Percentiles rank a stretch among this genome's conserved stretches.
Conservation (phyloP, 148 eudicot species). For the Fagopyrum esculentum region DNA sequence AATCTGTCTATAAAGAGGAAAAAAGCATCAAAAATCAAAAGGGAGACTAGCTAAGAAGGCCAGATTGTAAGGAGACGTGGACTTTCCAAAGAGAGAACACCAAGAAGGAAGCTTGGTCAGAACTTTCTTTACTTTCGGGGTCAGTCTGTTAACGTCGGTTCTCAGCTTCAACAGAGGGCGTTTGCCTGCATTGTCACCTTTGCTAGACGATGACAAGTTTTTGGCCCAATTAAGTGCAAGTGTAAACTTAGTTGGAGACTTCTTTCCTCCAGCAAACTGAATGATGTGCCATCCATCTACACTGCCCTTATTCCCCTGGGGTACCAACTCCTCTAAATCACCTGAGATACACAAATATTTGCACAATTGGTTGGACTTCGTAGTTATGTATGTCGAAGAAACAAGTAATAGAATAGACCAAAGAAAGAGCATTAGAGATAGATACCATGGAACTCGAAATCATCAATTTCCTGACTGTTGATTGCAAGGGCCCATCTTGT, state of each 20-base stretch:
- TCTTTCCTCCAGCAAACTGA: conserved; percentile 88
- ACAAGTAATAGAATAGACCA: neutral
- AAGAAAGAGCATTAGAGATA: neutral
- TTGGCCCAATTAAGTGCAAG: conserved; percentile 54
- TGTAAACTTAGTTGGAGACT: conserved; percentile 62
- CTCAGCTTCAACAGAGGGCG: conserved; percentile 52
- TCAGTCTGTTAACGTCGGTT: conserved; percentile 67
- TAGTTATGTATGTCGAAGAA: no score
- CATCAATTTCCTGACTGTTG: conserved; percentile 61
- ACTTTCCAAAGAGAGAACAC: conserved; percentile 89
- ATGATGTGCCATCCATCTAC: conserved; percentile 74
- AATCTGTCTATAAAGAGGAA: no score
- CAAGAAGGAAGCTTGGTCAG: conserved; percentile 79
- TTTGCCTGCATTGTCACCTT: conserved; percentile 11
- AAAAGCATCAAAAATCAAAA: conserved; percentile 21
- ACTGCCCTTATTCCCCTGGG: conserved; percentile 45
- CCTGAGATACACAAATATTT: conserved; percentile 21
- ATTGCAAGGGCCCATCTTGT: conserved; percentile 81
- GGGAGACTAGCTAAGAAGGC: conserved; percentile 66
- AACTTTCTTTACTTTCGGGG: conserved; percentile 48
- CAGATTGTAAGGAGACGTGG: conserved; percentile 71
- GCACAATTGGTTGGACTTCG: no score
- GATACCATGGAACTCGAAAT: conserved; percentile 76
- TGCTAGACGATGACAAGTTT: conserved; percentile 18
- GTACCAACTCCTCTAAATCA: conserved; percentile 45